Base-by-base conservation (phyloP, 305 asterid species). In the Plantago rigida region DNA sequence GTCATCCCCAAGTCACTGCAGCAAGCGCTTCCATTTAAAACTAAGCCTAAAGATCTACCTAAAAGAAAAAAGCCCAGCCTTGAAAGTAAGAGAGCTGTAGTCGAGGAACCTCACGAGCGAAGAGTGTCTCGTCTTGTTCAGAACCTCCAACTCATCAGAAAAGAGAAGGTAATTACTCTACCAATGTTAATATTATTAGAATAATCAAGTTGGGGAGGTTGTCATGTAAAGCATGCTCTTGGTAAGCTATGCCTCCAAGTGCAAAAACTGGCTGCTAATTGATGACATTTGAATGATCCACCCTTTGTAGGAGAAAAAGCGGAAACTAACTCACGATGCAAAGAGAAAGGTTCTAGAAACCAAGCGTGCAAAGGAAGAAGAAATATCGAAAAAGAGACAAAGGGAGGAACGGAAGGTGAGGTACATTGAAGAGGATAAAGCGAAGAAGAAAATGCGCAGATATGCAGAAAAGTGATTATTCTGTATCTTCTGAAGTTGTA, bases 351-450 rank as follows among this genome's bases (percentile, higher is more conserved):
- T 54, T 36, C 76, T 53, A 46, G 94, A 73, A 69, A 81, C 47
- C 42, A 80, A 81, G 70, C 79, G 75, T 71, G 83, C 87, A 24
- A 92, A 92, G 76, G 90, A 80, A 82, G 95, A 92, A 71, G 81
- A 47, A 66, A 39, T 92, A 55, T 79, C 87, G 0, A 92, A 81
- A 59, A 92, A 84, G 82, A 84, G 99, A 57, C 81, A 63, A 72
- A 84, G 99, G 52, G 99, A 92, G 78, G 99, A 92, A 74, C 71
- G 94, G 19, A 78, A 85, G 51, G 96, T 73, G 26, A 84, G 87
- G 68, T 92, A 88, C 71, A 77, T 83, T 17, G 80, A 62, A 64
- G 72, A 86, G 79, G 96, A 92, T 22, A 92, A 88, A 67, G 50
- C 63, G 51, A 84, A 82, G 73, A 91, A 87, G 90, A 91, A 78